phyloP scores from a whole-genome alignment of 305 asterid genomes.

The Fraxinus platypoda region DNA sequence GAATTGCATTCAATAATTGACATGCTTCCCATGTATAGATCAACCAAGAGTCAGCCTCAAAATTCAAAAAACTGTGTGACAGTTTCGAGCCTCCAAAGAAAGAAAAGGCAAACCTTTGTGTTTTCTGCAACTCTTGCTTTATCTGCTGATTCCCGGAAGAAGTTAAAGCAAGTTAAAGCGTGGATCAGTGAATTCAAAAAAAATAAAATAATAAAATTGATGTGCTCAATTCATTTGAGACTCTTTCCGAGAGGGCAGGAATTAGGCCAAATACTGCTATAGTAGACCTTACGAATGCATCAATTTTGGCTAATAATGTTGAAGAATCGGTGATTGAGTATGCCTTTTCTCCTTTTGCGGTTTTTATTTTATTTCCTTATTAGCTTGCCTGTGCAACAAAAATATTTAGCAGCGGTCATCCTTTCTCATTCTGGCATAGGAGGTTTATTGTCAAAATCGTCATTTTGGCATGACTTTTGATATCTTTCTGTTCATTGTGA shows the following conservation, averaged over 20 bases:
- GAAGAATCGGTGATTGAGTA: conserved; percentile 92
- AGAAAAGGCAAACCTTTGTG: conserved; percentile 94
- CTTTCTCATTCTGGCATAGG: background rate
- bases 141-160: conserved; percentile 81
- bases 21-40: conserved; percentile 76
- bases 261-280: conserved; percentile 82
- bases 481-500: conserved; percentile 3
- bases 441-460: background rate
- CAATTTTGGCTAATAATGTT: conserved; percentile 73
- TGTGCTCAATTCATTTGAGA: conserved; percentile 75
- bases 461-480: conserved; percentile 1
- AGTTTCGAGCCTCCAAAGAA: conserved; percentile 60
- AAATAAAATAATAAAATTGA: conserved; percentile 24
- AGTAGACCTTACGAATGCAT: conserved; percentile 84
- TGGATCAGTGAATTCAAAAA: conserved; percentile 52
- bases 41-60: conserved; percentile 47
- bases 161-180: conserved; percentile 89
- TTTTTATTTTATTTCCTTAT: background rate
- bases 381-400: background rate
- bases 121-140: conserved; percentile 97
- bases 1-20: conserved; percentile 92
- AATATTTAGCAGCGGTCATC: background rate
- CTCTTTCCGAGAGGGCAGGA: conserved; percentile 88
- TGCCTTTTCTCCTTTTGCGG: conserved; percentile 26
- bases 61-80: conserved; percentile 61